Evolutionary conservation across 1,139 yeast species (phyloP).

Genomic region (Suhomyces yuchorum): DNA sequence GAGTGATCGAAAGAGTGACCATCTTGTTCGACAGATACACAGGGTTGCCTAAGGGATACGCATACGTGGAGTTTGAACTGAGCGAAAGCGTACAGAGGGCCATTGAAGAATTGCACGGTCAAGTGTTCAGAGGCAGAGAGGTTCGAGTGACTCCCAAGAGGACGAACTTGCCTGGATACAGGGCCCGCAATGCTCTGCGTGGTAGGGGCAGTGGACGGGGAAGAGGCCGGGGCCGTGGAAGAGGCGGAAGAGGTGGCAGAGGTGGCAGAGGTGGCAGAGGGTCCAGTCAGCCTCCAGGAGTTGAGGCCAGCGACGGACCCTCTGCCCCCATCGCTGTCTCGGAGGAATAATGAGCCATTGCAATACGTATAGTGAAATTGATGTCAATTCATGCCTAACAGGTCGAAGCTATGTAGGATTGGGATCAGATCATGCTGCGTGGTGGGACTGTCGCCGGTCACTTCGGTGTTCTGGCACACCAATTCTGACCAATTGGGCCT

Average conservation of each 20-base stretch:
- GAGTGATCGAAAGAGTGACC: slow-evolving; percentile 42
- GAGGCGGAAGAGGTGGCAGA: slow-evolving; percentile 17
- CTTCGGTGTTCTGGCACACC: not conserved
- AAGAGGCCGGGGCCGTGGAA: slow-evolving; percentile 24
- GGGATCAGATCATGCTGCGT: not conserved
- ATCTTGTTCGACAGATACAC: slow-evolving; percentile 41
- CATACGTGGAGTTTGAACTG: slow-evolving; percentile 43
- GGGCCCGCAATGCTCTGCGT: slow-evolving; percentile 26
- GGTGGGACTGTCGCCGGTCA: too few species aligned
- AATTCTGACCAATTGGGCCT: not conserved
- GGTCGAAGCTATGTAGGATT: not conserved
- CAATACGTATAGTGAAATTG: not conserved
- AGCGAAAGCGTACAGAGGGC: slow-evolving; percentile 35
- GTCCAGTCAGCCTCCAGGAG: not conserved
- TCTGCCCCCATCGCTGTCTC: not conserved
- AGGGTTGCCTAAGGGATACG: slow-evolving; percentile 50
- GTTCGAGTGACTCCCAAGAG: slow-evolving; percentile 41
- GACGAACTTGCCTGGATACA: slow-evolving; percentile 42
- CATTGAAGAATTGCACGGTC: slow-evolving; percentile 38
- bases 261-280: not conserved
- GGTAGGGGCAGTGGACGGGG: slow-evolving; percentile 27
- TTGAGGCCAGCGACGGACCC: not conserved
- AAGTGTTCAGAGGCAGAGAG: slow-evolving; percentile 39
- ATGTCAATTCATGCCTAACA: not conserved
- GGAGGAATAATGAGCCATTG: not conserved